Evolutionary conservation across 306 rosid species (phyloP).

Genomic region (Corylus americana): DNA sequence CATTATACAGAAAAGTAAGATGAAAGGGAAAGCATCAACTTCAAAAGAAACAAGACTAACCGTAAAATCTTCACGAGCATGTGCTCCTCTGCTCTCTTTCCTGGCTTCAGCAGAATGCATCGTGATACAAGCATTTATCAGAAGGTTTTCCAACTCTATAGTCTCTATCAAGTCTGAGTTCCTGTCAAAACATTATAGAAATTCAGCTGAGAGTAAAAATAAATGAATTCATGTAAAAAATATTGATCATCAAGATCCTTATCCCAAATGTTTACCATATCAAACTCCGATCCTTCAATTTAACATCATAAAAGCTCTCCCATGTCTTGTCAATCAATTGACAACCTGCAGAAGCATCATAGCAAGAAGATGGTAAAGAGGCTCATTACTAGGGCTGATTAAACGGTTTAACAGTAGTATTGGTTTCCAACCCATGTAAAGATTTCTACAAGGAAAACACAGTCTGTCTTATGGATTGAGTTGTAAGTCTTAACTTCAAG

Average conservation of each 20-base stretch:
- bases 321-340: slow-evolving; percentile 70
- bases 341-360: slow-evolving; percentile 47
- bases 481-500: slow-evolving; percentile 3
- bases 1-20: background rate
- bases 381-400: background rate
- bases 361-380: slow-evolving; percentile 9
- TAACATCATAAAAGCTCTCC: slow-evolving; percentile 76
- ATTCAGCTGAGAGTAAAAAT: slow-evolving; percentile 9
- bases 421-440: background rate
- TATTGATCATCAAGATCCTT: background rate
- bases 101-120: slow-evolving; percentile 97
- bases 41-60: slow-evolving; percentile 38
- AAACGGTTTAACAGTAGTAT: background rate
- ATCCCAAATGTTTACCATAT: slow-evolving; percentile 53
- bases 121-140: slow-evolving; percentile 85
- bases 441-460: background rate
- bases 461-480: background rate
- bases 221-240: background rate
- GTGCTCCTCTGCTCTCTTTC: slow-evolving; percentile 96
- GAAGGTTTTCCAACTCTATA: slow-evolving; percentile 82
- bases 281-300: slow-evolving; percentile 67
- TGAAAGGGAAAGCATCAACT: slow-evolving; percentile 1
- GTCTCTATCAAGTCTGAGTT: slow-evolving; percentile 87
- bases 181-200: slow-evolving; percentile 43
- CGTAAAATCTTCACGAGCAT: slow-evolving; percentile 86